These are phyloP conservation scores for Talaromyces islandicus DNA, from an alignment of 2,329 filamentous ascomycete genomes.

Conservation along the genomic window DNA sequence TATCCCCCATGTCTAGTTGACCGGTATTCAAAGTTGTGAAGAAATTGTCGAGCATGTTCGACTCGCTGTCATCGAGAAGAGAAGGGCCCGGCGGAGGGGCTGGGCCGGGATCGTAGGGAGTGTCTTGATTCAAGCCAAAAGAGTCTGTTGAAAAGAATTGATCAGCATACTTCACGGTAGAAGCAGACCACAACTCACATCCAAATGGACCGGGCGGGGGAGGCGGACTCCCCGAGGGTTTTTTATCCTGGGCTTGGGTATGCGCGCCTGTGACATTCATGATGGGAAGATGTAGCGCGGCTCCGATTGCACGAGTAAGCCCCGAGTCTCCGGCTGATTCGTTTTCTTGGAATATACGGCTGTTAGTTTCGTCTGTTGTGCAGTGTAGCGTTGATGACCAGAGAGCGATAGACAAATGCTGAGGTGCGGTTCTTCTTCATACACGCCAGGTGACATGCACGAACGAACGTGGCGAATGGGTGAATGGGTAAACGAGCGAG, in stretches of 20 bases:
- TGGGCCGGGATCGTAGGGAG: conserved; percentile 46
- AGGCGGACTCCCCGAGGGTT: conserved; percentile 44
- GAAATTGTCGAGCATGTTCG: conserved; percentile 49
- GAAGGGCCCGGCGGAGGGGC: conserved; percentile 60
- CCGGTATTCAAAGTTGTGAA: conserved; percentile 38
- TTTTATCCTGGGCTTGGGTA: conserved; percentile 24
- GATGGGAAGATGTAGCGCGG: conserved; percentile 7
- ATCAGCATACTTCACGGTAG: conserved; percentile 5
- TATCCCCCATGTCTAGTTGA: conserved; percentile 31
- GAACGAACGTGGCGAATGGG: neutral
- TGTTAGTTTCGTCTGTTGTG: neutral
- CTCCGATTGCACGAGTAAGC: neutral
- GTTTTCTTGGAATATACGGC: neutral
- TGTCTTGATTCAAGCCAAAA: conserved; percentile 29
- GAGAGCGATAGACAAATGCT: neutral
- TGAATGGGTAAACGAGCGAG: neutral
- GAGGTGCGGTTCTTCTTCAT: neutral
- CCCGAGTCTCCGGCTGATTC: neutral
- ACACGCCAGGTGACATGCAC: neutral
- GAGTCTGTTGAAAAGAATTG: conserved; percentile 20
- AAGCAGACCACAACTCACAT: conserved; percentile 47
- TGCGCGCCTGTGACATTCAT: conserved; percentile 30
- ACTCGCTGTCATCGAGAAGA: conserved; percentile 55
- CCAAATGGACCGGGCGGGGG: conserved; percentile 58
- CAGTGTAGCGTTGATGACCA: neutral